Conservation (phyloP, 2,329 filamentous ascomycete genomes). For the Fusarium burgessii region DNA sequence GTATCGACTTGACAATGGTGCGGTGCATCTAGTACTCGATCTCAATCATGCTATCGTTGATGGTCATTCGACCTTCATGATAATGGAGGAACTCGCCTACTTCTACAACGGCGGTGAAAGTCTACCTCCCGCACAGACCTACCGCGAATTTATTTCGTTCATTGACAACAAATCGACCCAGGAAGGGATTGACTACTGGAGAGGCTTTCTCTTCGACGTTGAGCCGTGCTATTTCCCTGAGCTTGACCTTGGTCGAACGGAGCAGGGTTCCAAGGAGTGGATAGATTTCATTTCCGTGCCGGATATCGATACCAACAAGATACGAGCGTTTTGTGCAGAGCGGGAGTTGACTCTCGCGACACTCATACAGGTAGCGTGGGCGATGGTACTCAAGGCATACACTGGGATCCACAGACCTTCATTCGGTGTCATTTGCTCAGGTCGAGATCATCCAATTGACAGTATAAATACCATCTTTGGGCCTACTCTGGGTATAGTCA, state of each 20-base stretch:
- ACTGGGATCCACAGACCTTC: conserved; percentile 61
- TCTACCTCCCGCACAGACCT: neutral
- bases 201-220: neutral
- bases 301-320: conserved; percentile 6
- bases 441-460: conserved; percentile 63
- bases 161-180: neutral
- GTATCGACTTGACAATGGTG: conserved; percentile 3
- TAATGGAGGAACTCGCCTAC: conserved; percentile 46
- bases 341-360: conserved; percentile 61
- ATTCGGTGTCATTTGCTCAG: conserved; percentile 66
- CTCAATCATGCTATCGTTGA: conserved; percentile 51
- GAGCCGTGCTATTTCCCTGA: conserved; percentile 31
- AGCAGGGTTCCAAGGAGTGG: neutral
- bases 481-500: conserved; percentile 67
- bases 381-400: conserved; percentile 61
- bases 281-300: conserved; percentile 21
- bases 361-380: conserved; percentile 65
- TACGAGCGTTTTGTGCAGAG: conserved; percentile 53
- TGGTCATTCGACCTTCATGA: conserved; percentile 45
- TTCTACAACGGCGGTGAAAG: conserved; percentile 40
- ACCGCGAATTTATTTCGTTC: conserved; percentile 11
- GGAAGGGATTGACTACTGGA: conserved; percentile 1
- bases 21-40: conserved; percentile 43
- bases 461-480: conserved; percentile 63
- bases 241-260: neutral